These are phyloP conservation scores for Paulownia fortunei DNA, from an alignment of 257 asterid genomes.

Conservation along the genomic window DNA sequence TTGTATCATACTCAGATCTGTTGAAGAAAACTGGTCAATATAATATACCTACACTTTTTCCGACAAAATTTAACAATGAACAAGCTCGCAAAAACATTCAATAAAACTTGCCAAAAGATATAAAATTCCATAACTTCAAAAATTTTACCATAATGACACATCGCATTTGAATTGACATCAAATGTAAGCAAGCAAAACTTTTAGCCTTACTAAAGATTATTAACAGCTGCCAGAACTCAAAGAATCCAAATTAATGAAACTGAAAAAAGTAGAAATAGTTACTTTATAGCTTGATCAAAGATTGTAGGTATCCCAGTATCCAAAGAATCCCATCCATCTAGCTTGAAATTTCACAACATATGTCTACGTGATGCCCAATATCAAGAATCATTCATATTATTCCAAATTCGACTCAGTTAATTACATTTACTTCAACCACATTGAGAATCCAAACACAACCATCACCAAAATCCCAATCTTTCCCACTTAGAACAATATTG, in stretches of 20 bases:
- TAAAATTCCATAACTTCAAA: not conserved
- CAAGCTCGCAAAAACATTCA: constrained; percentile 10
- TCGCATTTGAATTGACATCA: too few relatives aligned
- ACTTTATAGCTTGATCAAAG: constrained; percentile 1
- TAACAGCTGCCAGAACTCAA: not conserved
- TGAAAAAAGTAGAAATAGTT: not conserved
- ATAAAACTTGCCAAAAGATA: not conserved
- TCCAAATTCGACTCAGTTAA: not conserved
- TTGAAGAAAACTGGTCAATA: constrained; percentile 23
- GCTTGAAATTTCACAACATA: not conserved
- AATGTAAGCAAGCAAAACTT: too few relatives aligned
- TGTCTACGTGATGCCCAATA: constrained; percentile 2
- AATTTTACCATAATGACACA: too few relatives aligned
- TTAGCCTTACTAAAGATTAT: too few relatives aligned
- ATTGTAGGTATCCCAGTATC: not conserved
- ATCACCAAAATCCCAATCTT: not conserved
- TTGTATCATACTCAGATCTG: constrained; percentile 97
- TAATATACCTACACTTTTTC: not conserved
- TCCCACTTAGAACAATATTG: not conserved
- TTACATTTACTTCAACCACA: not conserved
- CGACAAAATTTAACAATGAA: not conserved
- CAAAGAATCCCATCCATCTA: constrained; percentile 16
- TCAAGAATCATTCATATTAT: constrained; percentile 13
- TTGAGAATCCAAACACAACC: not conserved
- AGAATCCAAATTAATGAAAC: not conserved